Evolutionary conservation across 2,329 filamentous ascomycete genomes (phyloP).

Genomic region (Aspergillus vadensis): DNA sequence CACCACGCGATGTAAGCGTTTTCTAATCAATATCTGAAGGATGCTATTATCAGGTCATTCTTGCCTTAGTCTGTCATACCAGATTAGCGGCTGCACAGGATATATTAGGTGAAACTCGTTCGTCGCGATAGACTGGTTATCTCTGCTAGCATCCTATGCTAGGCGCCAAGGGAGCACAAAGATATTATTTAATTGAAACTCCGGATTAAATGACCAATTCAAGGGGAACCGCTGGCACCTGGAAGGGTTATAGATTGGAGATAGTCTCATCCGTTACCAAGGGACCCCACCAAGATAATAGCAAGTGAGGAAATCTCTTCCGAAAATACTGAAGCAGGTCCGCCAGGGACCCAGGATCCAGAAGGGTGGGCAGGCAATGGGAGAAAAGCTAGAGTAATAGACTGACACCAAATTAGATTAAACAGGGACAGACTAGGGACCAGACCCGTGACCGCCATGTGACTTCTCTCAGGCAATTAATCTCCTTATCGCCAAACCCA

Average conservation of each 20-base stretch:
- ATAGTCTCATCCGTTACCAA: not conserved
- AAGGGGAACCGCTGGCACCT: not conserved
- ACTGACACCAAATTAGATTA: slow-evolving; percentile 8
- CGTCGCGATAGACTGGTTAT: not conserved
- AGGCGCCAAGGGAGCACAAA: not conserved
- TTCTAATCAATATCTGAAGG: not conserved
- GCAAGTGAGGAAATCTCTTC: slow-evolving; percentile 1
- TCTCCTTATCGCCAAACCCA: not conserved
- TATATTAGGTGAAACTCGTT: not conserved
- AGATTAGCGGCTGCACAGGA: slow-evolving; percentile 1
- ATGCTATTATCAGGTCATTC: slow-evolving; percentile 10
- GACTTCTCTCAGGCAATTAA: not conserved
- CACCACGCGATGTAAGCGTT: not conserved
- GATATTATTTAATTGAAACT: not conserved
- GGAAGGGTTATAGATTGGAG: not conserved
- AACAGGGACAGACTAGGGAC: slow-evolving; percentile 2
- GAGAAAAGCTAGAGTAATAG: slow-evolving; percentile 2
- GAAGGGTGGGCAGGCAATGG: not conserved
- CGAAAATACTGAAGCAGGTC: not conserved
- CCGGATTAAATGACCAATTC: not conserved
- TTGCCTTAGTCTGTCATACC: slow-evolving; percentile 14
- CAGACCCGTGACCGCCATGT: slow-evolving; percentile 17
- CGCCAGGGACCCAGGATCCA: not conserved
- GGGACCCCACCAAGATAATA: not conserved
- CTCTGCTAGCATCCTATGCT: not conserved